A percentile compares a stretch with the other conserved stretches of the same genome.
Conservation (phyloP, 225 moss, liverwort and hornwort species). For the Neckera pumila region DNA sequence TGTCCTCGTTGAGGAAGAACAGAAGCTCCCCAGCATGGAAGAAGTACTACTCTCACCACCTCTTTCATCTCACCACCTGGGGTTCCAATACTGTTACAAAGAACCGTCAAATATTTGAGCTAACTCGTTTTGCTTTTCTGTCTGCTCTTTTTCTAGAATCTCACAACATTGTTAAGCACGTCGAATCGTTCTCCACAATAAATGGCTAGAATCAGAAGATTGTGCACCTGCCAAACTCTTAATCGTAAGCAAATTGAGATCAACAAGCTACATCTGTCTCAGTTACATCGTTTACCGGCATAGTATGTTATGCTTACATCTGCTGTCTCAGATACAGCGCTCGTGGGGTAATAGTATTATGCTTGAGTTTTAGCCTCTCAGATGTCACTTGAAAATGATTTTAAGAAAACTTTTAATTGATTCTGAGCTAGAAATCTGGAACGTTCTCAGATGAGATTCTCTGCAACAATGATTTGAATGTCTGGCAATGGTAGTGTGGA, state of each 20-base stretch:
- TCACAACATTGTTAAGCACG: not conserved
- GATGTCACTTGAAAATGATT: not conserved
- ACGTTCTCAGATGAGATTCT: not conserved
- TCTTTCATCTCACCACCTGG: not conserved
- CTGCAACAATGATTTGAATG: not conserved
- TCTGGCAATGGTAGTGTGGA: not conserved
- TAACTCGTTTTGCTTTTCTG: not conserved
- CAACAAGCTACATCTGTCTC: not conserved
- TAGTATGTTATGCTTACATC: not conserved
- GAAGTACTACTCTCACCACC: not conserved
- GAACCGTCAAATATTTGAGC: not conserved
- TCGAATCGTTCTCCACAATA: not conserved
- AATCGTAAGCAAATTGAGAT: not conserved
- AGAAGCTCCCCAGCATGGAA: slow-evolving; percentile 7
- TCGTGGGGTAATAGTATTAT: not conserved
- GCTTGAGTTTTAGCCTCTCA: not conserved
- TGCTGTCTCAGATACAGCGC: not conserved
- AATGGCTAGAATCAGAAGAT: not conserved
- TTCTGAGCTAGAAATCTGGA: not conserved
- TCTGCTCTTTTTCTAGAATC: not conserved
- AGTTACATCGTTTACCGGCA: not conserved
- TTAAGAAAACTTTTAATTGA: not conserved
- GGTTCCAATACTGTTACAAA: not conserved
- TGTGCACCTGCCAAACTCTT: not conserved
- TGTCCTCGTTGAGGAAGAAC: not conserved